Base-by-base conservation (phyloP, 805 yeast genomes). In the Pichia phayaonensis region DNA sequence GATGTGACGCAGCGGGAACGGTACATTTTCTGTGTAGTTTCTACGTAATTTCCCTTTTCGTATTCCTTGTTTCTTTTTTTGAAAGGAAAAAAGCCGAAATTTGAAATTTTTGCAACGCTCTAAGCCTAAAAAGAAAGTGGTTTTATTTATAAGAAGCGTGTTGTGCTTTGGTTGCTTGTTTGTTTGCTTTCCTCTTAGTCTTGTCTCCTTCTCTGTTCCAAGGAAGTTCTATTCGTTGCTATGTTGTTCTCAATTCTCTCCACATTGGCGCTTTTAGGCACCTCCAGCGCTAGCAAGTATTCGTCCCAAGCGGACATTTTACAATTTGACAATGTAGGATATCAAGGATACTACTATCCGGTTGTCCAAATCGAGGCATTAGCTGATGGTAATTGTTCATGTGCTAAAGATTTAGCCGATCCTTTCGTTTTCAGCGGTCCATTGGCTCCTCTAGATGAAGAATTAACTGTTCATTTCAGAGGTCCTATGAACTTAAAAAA, bases 391-490 rank as follows among this genome's bases (percentile, higher is more conserved):
- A 57, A 66, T 4, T 81, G 86, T 66, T 60, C 74, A 11, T 76
- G 85, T 60, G 69, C 65, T 29, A 56, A 71, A 36, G 67, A 72
- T 51, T 51, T 55, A 6, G 63, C 66, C n/a, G 62, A 55, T 22
- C 65, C 68, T 29, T 43, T 44, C 20, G 27, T 59, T 6, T 80
- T 81, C 56, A 67, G 74, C 11, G 92, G 92, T 23, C 51, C 77
- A 22, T 78, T 82, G 59, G 68, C 89, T 26, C 94, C 94, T 8
- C 62, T 84, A 40, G 70, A 83, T 62, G 82, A 76, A 57, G 90
- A 81, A 62, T 71, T 85, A 24, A 81, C 89, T 4, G 88, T 85
- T 16, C 94, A 85, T 63, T 79, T 85, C 64, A 76, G 94, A 69
- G 94, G 94, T 43, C 94, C 94, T 11, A 63, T 85, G 53, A 68